Evolutionary conservation across 345 rosid species (phyloP).

Genomic region (Noccaea bulbosa): DNA sequence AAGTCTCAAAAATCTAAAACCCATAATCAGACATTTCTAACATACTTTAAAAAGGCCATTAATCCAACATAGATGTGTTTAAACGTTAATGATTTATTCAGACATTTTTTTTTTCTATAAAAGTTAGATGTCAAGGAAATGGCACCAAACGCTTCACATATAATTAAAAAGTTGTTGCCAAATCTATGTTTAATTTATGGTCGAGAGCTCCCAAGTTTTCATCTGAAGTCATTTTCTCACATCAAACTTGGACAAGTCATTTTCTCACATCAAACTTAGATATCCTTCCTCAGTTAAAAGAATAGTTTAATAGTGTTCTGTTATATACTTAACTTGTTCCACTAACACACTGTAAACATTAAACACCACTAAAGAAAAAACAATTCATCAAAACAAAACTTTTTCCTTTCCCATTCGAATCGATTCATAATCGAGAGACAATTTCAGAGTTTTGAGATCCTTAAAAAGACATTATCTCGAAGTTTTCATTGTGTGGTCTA

Average conservation of each 20-base stretch:
- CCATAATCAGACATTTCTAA: neutral
- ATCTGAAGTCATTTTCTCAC: constrained; percentile 37
- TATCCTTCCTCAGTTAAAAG: constrained; percentile 30
- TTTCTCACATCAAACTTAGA: constrained; percentile 40
- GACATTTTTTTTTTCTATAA: neutral
- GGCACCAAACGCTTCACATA: constrained; percentile 36
- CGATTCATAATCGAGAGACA: constrained; percentile 5
- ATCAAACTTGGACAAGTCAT: constrained; percentile 41
- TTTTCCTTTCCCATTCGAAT: neutral
- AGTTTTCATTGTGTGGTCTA: neutral
- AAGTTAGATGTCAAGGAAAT: constrained; percentile 23
- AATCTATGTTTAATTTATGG: constrained; percentile 37
- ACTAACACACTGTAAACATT: constrained; percentile 7
- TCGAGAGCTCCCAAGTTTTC: constrained; percentile 29
- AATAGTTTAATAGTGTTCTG: constrained; percentile 30
- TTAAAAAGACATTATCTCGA: neutral
- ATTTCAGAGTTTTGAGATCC: neutral
- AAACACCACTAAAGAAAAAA: neutral
- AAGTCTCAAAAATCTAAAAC: neutral
- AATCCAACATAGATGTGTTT: constrained; percentile 5
- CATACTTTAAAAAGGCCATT: neutral
- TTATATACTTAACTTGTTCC: constrained; percentile 38
- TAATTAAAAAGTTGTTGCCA: constrained; percentile 38
- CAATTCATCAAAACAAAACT: neutral
- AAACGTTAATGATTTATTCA: constrained; percentile 7